Evolutionary conservation across 2,329 filamentous ascomycete species (phyloP).

Genomic region (Aureobasidium sp.): DNA sequence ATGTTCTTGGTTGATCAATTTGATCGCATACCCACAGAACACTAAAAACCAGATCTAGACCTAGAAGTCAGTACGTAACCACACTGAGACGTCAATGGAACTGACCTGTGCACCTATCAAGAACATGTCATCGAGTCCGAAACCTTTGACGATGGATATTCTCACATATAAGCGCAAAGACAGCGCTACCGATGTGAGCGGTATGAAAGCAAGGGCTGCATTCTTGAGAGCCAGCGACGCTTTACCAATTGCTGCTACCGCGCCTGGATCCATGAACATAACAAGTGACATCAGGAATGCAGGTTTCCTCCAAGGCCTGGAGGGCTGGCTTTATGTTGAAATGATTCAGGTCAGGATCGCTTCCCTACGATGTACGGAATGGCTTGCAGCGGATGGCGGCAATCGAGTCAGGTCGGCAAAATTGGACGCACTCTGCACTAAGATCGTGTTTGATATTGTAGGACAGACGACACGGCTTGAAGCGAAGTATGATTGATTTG

Average conservation of each 20-base stretch:
- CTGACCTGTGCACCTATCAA: constrained; percentile 1
- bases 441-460: not conserved
- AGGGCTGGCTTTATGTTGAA: not conserved
- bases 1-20: not conserved
- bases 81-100: not conserved
- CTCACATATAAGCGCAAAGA: not conserved
- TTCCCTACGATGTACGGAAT: not conserved
- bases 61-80: not conserved
- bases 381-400: not conserved
- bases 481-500: not conserved
- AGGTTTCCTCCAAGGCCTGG: not conserved
- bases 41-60: not conserved
- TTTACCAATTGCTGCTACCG: not conserved
- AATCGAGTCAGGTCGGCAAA: not conserved
- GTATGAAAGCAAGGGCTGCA: not conserved
- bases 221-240: not conserved
- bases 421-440: not conserved
- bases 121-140: not conserved
- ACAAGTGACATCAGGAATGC: not conserved
- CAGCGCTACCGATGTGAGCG: not conserved
- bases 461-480: not conserved
- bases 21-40: not conserved
- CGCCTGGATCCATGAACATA: not conserved
- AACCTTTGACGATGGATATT: not conserved
- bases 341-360: not conserved